phyloP scores from a whole-genome alignment of 768 basidiomycete genomes.

The Amanita pseudoporphyria region DNA sequence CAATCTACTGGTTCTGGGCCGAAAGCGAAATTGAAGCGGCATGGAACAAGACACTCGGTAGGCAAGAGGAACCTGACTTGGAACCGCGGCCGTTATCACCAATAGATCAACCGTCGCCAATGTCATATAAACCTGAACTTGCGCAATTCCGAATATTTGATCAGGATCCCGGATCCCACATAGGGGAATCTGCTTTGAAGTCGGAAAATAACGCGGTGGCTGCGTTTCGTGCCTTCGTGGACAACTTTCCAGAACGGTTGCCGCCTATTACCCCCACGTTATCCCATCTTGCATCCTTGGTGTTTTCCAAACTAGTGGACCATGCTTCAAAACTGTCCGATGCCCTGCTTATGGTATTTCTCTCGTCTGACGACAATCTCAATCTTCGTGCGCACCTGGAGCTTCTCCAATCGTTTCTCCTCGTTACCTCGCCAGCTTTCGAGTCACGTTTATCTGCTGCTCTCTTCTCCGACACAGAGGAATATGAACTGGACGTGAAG shows the following conservation, averaged over 20 bases:
- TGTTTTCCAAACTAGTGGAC: slow-evolving; percentile 48
- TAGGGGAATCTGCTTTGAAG: slow-evolving; percentile 18
- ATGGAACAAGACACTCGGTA: slow-evolving; percentile 24
- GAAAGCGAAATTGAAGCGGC: slow-evolving; percentile 37
- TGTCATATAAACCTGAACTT: slow-evolving; percentile 26
- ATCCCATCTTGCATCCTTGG: slow-evolving; percentile 47
- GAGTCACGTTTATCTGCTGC: slow-evolving; percentile 58
- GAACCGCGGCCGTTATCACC: neutral
- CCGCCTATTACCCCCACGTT: slow-evolving; percentile 61
- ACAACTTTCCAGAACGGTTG: slow-evolving; percentile 45
- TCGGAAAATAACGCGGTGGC: slow-evolving; percentile 17
- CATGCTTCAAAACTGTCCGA: slow-evolving; percentile 59
- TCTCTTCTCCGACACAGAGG: slow-evolving; percentile 68
- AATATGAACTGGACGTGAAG: slow-evolving; percentile 28
- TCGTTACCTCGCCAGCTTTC: slow-evolving; percentile 67
- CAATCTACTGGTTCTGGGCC: slow-evolving; percentile 59
- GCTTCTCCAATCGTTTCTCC: slow-evolving; percentile 66
- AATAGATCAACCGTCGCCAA: neutral
- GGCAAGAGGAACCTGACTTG: neutral
- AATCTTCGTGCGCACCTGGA: slow-evolving; percentile 58
- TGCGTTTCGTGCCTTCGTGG: slow-evolving; percentile 39
- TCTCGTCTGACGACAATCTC: slow-evolving; percentile 51
- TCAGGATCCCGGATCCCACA: slow-evolving; percentile 47
- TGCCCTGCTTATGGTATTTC: slow-evolving; percentile 57
- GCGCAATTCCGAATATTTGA: slow-evolving; percentile 49